A percentile compares a stretch with the other conserved stretches of the same genome.
These are phyloP conservation scores for Penicillium expansum DNA, from an alignment of 2,329 filamentous ascomycete species.

Conservation along the genomic window DNA sequence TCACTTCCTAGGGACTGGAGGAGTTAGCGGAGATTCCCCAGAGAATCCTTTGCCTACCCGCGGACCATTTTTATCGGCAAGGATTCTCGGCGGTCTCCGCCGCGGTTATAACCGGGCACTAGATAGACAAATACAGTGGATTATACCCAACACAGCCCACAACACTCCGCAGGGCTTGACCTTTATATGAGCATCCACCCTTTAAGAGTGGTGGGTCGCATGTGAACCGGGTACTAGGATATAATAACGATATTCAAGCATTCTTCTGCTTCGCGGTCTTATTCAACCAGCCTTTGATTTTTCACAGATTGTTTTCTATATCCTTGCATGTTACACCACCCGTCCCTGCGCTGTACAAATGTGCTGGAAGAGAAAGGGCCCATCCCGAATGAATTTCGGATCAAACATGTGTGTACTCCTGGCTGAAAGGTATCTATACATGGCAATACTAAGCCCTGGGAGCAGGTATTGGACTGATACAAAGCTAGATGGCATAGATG, in stretches of 20 bases:
- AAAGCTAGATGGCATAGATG: background rate
- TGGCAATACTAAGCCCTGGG: no score
- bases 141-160: background rate
- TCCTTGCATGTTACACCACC: background rate
- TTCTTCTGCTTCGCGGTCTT: background rate
- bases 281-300: background rate
- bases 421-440: background rate
- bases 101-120: constrained; percentile 1
- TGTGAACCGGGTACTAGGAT: background rate
- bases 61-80: background rate
- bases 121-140: background rate
- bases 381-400: background rate
- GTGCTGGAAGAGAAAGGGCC: background rate
- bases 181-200: background rate
- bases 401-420: background rate
- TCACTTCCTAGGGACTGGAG: background rate
- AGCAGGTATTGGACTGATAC: background rate
- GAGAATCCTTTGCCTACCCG: constrained; percentile 2
- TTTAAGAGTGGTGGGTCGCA: background rate
- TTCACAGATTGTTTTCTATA: background rate
- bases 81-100: constrained; percentile 3
- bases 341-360: background rate
- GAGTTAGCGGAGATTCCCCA: constrained; percentile 1
- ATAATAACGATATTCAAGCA: background rate
- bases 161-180: background rate